A percentile compares a stretch with the other conserved stretches of the same genome.
Evolutionary conservation across 257 asterid genomes (phyloP).

Genomic region (Nicotiana paniculata): DNA sequence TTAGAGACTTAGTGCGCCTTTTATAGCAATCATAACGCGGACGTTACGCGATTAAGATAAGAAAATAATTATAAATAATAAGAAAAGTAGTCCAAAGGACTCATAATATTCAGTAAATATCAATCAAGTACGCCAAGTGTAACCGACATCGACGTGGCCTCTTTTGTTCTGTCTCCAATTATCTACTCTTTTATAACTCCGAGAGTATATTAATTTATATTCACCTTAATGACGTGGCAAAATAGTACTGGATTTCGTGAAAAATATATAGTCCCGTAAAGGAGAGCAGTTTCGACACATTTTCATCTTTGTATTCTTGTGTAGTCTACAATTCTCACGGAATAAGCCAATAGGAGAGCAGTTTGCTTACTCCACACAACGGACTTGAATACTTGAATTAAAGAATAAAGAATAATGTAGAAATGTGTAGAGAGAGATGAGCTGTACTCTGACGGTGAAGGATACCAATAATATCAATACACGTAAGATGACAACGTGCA

Average conservation of each 20-base stretch:
- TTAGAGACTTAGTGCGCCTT: constrained; percentile 4
- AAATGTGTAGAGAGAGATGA: constrained; percentile 6
- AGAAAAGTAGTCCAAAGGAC: not conserved
- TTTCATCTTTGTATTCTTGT: too few relatives aligned
- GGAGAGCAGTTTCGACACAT: too few relatives aligned
- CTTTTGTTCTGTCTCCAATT: not conserved
- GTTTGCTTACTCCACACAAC: not conserved
- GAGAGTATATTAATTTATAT: too few relatives aligned
- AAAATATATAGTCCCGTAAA: too few relatives aligned
- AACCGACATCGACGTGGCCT: constrained; percentile 21
- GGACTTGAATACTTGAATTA: not conserved
- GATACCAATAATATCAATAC: not conserved
- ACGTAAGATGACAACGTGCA: constrained; percentile 25
- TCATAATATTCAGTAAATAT: not conserved
- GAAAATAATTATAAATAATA: too few relatives aligned
- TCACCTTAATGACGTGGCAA: not conserved
- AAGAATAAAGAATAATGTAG: not conserved
- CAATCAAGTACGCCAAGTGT: constrained; percentile 24
- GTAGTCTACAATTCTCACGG: not conserved
- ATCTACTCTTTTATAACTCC: too few relatives aligned
- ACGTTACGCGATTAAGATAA: constrained; percentile 29
- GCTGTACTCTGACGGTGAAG: constrained; percentile 1
- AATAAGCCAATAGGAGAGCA: not conserved
- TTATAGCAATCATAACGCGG: constrained; percentile 49
- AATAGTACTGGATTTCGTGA: not conserved